phyloP scores from a whole-genome alignment of 108 stramenopile genomes.

The Nitzschia sp. region DNA sequence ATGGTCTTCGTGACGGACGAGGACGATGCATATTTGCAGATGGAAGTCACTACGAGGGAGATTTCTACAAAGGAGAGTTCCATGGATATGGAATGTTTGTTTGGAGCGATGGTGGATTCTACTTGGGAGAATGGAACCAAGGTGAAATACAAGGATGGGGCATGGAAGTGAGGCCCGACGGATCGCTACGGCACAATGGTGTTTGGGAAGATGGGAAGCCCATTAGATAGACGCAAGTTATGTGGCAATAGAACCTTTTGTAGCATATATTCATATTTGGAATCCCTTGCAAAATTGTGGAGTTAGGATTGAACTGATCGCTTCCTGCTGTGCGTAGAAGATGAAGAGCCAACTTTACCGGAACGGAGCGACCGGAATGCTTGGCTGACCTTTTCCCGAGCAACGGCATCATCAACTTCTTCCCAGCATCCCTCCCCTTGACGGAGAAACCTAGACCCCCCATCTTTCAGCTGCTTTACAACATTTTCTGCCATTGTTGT shows the following conservation, averaged over 20 bases:
- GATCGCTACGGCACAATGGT: constrained; percentile 37
- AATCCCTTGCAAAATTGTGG: too few species aligned
- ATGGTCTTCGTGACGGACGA: constrained; percentile 25
- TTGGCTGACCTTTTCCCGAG: constrained; percentile 15
- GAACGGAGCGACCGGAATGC: not conserved
- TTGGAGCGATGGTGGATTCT: constrained; percentile 47
- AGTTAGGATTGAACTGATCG: too few species aligned
- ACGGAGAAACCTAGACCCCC: constrained; percentile 10
- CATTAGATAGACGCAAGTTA: constrained; percentile 1
- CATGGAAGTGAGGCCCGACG: constrained; percentile 36
- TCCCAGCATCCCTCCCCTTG: constrained; percentile 3
- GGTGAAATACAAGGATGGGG: constrained; percentile 42
- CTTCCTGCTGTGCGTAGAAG: too few species aligned
- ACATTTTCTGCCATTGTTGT: constrained; percentile 2
- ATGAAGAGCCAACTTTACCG: not conserved
- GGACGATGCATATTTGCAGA: constrained; percentile 34
- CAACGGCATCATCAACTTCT: constrained; percentile 5
- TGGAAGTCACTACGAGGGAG: constrained; percentile 31
- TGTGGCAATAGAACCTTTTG: too few species aligned
- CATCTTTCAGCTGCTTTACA: constrained; percentile 1
- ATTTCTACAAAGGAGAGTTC: constrained; percentile 37
- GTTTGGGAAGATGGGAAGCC: constrained; percentile 34
- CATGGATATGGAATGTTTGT: constrained; percentile 33
- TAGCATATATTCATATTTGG: too few species aligned
- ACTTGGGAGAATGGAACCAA: constrained; percentile 39